Evolutionary conservation across 179 eudicot species (phyloP), one percentile per base, ranked within the genome.

Genomic region (Actinidia chinensis): DNA sequence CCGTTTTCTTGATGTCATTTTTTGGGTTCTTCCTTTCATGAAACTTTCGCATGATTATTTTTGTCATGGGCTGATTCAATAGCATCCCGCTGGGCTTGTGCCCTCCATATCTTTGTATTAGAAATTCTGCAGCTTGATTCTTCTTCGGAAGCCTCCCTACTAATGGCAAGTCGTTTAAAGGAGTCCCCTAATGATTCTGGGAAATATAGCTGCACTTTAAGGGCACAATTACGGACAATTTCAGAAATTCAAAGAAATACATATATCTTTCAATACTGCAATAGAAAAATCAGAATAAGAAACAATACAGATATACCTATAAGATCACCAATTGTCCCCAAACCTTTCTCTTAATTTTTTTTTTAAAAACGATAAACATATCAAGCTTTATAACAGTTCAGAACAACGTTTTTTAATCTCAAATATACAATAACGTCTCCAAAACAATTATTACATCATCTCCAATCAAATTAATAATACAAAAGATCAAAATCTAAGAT

Each of bases 1-100:
- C 90, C 85, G 90, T 88, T 82, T 90, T 93, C 85, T 90, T 87
- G 43, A 93, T 86, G 78, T 93, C 83, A 78, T 91, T 84, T 82
- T 93, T 93, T 48, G 99, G 97, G 78, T 88, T 87, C 84, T 85
- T 91, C 82, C 97, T 90, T 36, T 95, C 98, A 75, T 93, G 76
- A 44, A 95, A 92, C 76, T 88, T 84, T 66, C 89, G 94, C 99
- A 92, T 93, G 74, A 95, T 93, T 76, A 95, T 92, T 79, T n/a
- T 91, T 92, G 86, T 95, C 95, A 80, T 95, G 98, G 65, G 99
- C 97, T 50, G 92, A 87, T 86, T 95, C 99, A 71, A 95, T 95
- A 69, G 98, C 92, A 88, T 94, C 97, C 64, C 88, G 83, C 98
- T 94, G 48, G 98, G 93, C 82, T 94, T 87, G 84, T 93, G 97